Conservation (phyloP, 2,329 filamentous ascomycete genomes). For the Ophiognomonia clavigignenti-juglandacearum region DNA sequence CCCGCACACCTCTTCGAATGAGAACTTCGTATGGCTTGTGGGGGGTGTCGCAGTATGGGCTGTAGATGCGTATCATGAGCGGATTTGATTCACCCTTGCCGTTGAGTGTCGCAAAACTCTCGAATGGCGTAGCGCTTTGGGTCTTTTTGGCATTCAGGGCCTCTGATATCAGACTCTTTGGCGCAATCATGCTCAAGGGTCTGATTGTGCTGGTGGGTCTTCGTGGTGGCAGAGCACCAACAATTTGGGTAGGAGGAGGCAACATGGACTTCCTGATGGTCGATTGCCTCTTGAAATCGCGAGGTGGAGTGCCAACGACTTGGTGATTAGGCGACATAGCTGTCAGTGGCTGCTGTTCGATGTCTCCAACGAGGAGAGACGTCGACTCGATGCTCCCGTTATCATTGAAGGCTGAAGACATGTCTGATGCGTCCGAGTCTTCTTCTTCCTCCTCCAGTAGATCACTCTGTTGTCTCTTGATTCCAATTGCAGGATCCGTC, state of each 20-base stretch:
- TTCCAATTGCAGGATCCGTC: slow-evolving; percentile 39
- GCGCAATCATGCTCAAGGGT: slow-evolving; percentile 62
- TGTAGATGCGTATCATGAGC: slow-evolving; percentile 72
- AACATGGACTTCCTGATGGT: slow-evolving; percentile 59
- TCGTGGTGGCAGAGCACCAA: slow-evolving; percentile 66
- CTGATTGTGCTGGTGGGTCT: slow-evolving; percentile 60
- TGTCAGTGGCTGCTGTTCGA: slow-evolving; percentile 45
- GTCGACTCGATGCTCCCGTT: slow-evolving; percentile 65
- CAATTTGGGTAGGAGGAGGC: slow-evolving; percentile 48
- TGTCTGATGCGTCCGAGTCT: slow-evolving; percentile 57
- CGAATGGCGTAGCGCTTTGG: slow-evolving; percentile 66
- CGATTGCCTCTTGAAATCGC: slow-evolving; percentile 55
- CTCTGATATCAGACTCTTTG: slow-evolving; percentile 66
- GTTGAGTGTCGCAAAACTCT: slow-evolving; percentile 70
- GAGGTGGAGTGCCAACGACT: slow-evolving; percentile 60
- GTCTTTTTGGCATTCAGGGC: slow-evolving; percentile 69
- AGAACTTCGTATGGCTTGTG: slow-evolving; percentile 66
- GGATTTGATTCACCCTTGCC: slow-evolving; percentile 76
- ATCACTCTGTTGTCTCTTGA: slow-evolving; percentile 43
- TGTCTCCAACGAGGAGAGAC: slow-evolving; percentile 63
- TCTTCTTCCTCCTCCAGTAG: slow-evolving; percentile 50
- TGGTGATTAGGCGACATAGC: slow-evolving; percentile 48
- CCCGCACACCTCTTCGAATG: slow-evolving; percentile 64
- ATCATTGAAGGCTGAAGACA: slow-evolving; percentile 60
- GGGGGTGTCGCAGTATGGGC: slow-evolving; percentile 62